Evolutionary conservation across 306 rosid genomes (phyloP).

Genomic region (Pueraria montana): DNA sequence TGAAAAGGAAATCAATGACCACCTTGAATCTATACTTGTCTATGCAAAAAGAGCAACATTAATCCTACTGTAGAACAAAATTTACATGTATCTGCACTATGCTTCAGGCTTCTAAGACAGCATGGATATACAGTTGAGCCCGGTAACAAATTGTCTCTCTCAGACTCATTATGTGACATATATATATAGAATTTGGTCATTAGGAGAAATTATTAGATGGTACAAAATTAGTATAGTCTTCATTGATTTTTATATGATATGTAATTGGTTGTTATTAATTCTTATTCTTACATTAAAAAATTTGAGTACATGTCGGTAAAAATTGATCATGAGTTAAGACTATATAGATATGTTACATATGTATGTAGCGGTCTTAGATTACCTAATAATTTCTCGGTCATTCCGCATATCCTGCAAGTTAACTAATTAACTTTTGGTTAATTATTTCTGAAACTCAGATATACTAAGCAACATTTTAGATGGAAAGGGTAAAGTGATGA

Average conservation of each 20-base stretch:
- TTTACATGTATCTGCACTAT: constrained; percentile 51
- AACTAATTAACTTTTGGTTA: not conserved
- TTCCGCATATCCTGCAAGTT: not conserved
- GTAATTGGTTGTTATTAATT: no score
- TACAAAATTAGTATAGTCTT: no score
- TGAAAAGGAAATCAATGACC: no score
- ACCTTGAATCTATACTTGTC: not conserved
- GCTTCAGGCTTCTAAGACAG: constrained; percentile 65
- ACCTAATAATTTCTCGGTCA: no score
- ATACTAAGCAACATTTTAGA: constrained; percentile 42
- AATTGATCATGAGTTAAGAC: no score
- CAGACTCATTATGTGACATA: no score
- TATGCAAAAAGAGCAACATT: not conserved
- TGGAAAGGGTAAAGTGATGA: constrained; percentile 16
- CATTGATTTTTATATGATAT: no score
- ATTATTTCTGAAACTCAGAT: constrained; percentile 46
- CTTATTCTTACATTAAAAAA: no score
- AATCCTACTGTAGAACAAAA: constrained; percentile 1
- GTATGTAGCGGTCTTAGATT: no score
- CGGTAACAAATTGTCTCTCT: constrained; percentile 46
- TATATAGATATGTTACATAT: no score
- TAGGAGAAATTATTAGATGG: not conserved
- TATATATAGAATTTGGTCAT: not conserved
- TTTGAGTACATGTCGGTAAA: no score
- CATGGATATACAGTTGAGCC: constrained; percentile 60